Percentiles rank a stretch among this genome's conserved stretches.
Evolutionary conservation across 129 eudicot species (phyloP).

Genomic region (Artemisia tridentata): DNA sequence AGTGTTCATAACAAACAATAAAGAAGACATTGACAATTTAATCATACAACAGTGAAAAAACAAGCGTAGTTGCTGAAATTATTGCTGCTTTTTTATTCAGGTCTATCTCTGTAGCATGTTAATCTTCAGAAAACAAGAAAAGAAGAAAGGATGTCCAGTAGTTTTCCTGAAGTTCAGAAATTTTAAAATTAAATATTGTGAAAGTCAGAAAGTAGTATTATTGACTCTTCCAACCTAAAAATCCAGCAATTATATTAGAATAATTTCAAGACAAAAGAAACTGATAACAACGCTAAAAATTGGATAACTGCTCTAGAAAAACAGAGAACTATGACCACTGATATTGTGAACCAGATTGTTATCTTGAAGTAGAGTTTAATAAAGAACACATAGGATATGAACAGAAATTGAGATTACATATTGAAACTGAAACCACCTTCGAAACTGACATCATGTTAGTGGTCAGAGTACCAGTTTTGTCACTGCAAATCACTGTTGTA

Average conservation of each 20-base stretch:
- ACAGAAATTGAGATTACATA: background rate
- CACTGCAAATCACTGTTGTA: slow-evolving; percentile 98
- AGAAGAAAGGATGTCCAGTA: background rate
- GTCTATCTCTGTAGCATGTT: slow-evolving; percentile 6
- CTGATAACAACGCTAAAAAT: too few relatives aligned
- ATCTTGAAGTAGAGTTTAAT: background rate
- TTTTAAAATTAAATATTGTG: background rate
- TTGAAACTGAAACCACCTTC: slow-evolving; percentile 47
- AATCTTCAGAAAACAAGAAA: slow-evolving; percentile 12
- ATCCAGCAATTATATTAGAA: too few relatives aligned
- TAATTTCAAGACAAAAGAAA: too few relatives aligned
- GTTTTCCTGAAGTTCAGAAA: background rate
- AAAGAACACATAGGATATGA: background rate
- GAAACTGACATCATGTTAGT: slow-evolving; percentile 99
- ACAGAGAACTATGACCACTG: too few relatives aligned
- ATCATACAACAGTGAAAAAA: background rate
- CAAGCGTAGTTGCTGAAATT: background rate
- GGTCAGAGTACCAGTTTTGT: slow-evolving; percentile 98
- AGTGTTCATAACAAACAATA: background rate
- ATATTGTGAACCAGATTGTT: too few relatives aligned
- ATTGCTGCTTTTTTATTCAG: background rate
- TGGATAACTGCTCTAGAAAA: too few relatives aligned
- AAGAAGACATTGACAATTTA: background rate
- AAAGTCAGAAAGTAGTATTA: background rate
- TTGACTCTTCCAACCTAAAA: too few relatives aligned